Evolutionary conservation across 441 rosid genomes (phyloP).

Genomic region (Flueggea neowawraea): DNA sequence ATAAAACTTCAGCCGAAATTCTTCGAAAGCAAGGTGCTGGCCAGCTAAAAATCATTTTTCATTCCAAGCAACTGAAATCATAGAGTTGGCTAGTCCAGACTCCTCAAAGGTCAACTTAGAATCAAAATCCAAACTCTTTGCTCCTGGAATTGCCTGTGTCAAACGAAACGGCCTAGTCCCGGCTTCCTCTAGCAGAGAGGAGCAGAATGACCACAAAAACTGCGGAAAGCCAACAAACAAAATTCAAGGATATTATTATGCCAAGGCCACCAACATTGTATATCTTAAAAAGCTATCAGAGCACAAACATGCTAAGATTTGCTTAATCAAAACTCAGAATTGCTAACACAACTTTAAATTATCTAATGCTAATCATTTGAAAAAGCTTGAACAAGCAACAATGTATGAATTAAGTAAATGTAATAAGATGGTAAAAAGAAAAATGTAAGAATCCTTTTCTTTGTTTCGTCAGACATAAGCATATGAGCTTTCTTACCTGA

Average conservation of each 20-base stretch:
- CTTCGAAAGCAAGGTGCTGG: no score
- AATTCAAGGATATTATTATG: not conserved
- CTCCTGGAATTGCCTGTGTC: slow-evolving; percentile 85
- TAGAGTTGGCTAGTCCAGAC: slow-evolving; percentile 83
- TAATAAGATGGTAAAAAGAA: not conserved
- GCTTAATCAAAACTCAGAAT: no score
- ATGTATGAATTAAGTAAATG: not conserved
- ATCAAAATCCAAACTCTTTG: slow-evolving; percentile 61
- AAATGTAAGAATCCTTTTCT: not conserved
- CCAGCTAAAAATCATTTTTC: slow-evolving; percentile 17
- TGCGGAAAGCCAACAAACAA: slow-evolving; percentile 20
- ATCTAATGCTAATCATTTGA: no score
- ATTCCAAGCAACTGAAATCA: slow-evolving; percentile 86
- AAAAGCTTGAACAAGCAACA: no score
- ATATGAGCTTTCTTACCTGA: slow-evolving; percentile 39
- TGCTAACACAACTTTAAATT: no score
- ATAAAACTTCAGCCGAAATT: not conserved
- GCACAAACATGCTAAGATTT: no score
- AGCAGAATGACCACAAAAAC: slow-evolving; percentile 93
- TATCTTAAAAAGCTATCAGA: no score
- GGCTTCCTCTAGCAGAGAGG: slow-evolving; percentile 57
- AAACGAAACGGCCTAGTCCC: slow-evolving; percentile 60
- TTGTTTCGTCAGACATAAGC: not conserved
- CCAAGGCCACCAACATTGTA: not conserved
- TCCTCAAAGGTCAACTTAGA: slow-evolving; percentile 61